Evolutionary conservation across 2,329 filamentous ascomycete species (phyloP).

Genomic region (Thelonectria olida): DNA sequence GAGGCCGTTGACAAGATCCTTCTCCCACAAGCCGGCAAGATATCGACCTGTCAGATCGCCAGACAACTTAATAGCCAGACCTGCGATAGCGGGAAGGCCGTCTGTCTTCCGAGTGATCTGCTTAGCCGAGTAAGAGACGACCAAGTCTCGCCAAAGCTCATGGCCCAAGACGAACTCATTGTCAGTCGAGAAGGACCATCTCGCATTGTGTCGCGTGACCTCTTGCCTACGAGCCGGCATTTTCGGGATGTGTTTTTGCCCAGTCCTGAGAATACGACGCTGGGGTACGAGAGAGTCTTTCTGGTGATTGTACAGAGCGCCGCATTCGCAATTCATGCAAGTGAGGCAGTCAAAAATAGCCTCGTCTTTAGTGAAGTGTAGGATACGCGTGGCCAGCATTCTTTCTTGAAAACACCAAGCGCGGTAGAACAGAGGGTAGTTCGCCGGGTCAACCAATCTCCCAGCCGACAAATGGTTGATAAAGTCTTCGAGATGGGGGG

Average conservation of each 20-base stretch:
- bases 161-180: constrained; percentile 25
- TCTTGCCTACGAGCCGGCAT: background rate
- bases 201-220: background rate
- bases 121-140: constrained; percentile 36
- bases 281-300: constrained; percentile 23
- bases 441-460: background rate
- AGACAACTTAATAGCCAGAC: constrained; percentile 33
- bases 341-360: constrained; percentile 38
- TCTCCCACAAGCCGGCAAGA: constrained; percentile 39
- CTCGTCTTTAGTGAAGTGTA: constrained; percentile 42
- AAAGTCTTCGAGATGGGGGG: background rate
- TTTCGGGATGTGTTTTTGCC: constrained; percentile 27
- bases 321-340: constrained; percentile 38
- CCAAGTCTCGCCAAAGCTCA: constrained; percentile 36
- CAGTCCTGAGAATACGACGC: constrained; percentile 33
- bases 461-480: background rate
- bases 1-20: constrained; percentile 26
- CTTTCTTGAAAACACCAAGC: constrained; percentile 46
- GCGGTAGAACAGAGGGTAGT: constrained; percentile 32
- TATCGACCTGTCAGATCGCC: constrained; percentile 29
- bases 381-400: constrained; percentile 35
- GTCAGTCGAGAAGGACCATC: background rate
- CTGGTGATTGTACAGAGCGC: constrained; percentile 27
- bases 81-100: constrained; percentile 36
- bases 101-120: constrained; percentile 33